Conservation (phyloP, 2,329 filamentous ascomycete species). For the Pestalotiopsis sp. region DNA sequence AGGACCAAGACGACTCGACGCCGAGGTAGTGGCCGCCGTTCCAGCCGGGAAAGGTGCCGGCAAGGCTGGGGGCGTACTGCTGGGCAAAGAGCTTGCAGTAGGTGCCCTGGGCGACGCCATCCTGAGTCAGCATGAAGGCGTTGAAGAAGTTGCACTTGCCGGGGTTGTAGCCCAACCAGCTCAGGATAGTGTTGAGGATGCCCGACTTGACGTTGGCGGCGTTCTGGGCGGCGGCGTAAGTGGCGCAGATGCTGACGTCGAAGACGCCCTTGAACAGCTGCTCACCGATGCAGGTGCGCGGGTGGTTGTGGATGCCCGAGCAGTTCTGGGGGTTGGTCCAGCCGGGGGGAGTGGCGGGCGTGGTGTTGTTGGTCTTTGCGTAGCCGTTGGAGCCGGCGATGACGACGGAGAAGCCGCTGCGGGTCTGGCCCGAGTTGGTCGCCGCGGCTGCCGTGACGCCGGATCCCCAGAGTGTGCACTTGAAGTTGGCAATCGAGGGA, state of each 20-base stretch:
- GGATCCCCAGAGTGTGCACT: conserved; percentile 38
- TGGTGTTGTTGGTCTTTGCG: conserved; percentile 15
- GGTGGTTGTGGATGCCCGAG: conserved; percentile 12
- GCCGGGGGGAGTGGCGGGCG: conserved; percentile 11
- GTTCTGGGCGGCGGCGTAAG: conserved; percentile 15
- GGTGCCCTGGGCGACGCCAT: conserved; percentile 12
- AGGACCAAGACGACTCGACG: conserved; percentile 8
- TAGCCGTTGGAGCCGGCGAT: conserved; percentile 16
- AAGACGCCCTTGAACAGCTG: conserved; percentile 15
- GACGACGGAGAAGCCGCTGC: conserved; percentile 14
- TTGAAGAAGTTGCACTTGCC: conserved; percentile 16
- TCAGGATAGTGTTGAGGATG: background rate
- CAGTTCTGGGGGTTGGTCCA: conserved; percentile 14
- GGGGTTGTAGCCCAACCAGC: conserved; percentile 13
- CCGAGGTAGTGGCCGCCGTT: conserved; percentile 1
- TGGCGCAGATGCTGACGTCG: conserved; percentile 11
- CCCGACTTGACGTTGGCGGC: conserved; percentile 6
- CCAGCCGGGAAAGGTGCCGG: conserved; percentile 7
- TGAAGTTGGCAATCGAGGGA: conserved; percentile 35
- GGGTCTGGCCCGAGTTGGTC: conserved; percentile 19
- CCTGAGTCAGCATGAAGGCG: conserved; percentile 14
- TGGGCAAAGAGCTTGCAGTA: conserved; percentile 16
- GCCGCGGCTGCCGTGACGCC: conserved; percentile 25
- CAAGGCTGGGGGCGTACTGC: conserved; percentile 10
- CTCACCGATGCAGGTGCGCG: conserved; percentile 14